Conservation (phyloP, 1,284 basidiomycete genomes). For the Peniophora sp. region DNA sequence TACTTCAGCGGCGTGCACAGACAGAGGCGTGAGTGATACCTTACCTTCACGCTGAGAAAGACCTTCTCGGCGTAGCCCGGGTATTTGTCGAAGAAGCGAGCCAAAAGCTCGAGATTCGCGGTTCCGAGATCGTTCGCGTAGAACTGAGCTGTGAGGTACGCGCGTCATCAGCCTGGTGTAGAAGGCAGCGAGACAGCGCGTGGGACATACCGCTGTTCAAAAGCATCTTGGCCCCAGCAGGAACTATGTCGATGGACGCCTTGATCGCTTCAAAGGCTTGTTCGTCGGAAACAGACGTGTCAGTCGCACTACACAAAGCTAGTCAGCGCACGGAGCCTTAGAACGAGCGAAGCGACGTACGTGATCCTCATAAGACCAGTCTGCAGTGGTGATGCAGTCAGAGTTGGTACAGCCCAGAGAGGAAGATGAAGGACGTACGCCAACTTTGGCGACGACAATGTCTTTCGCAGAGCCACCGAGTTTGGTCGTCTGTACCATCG, state of each 20-base stretch:
- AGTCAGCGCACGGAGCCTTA: neutral
- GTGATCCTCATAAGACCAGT: slow-evolving; percentile 2
- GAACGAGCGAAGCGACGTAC: neutral
- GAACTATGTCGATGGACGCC: slow-evolving; percentile 39
- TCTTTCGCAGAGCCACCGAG: slow-evolving; percentile 27
- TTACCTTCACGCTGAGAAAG: slow-evolving; percentile 25
- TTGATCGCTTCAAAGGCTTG: slow-evolving; percentile 46
- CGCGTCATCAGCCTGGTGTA: neutral
- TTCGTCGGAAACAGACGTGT: slow-evolving; percentile 32
- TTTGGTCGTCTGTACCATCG: slow-evolving; percentile 13
- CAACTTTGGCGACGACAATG: slow-evolving; percentile 27
- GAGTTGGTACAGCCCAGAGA: neutral
- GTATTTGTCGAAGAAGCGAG: slow-evolving; percentile 29
- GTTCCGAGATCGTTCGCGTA: slow-evolving; percentile 22
- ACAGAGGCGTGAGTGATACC: neutral
- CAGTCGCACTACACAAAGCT: slow-evolving; percentile 15
- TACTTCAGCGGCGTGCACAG: slow-evolving; percentile 35
- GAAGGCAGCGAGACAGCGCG: neutral
- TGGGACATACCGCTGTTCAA: slow-evolving; percentile 4
- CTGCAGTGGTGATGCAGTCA: neutral
- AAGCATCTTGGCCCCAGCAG: slow-evolving; percentile 28
- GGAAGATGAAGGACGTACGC: slow-evolving; percentile 18
- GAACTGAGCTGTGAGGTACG: slow-evolving; percentile 23
- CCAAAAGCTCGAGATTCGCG: slow-evolving; percentile 25
- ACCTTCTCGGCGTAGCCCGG: slow-evolving; percentile 38